Conservation (phyloP, 2,329 filamentous ascomycete genomes). For the Diaporthe australafricana region DNA sequence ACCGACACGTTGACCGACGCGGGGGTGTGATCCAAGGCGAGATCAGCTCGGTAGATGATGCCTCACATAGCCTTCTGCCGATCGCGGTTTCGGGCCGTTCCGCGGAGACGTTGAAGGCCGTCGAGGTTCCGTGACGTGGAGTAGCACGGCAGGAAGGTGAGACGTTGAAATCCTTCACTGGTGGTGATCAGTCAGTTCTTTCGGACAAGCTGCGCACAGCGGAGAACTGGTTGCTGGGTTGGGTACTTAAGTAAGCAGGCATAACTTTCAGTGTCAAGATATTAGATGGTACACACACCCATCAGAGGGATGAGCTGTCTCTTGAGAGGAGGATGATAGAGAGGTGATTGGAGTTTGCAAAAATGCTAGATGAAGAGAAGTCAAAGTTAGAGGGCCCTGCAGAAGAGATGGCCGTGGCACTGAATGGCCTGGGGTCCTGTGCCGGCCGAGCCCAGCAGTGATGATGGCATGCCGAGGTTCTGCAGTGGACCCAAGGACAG, state of each 20-base stretch:
- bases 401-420: background rate
- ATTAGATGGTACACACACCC: background rate
- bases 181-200: background rate
- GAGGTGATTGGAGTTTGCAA: no score
- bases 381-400: background rate
- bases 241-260: background rate
- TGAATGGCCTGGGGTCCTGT: background rate
- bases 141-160: background rate
- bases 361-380: no score
- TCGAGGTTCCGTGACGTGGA: background rate
- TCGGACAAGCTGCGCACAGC: no score
- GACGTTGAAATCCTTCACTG: background rate
- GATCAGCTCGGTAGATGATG: background rate
- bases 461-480: constrained; percentile 13
- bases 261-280: background rate
- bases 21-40: background rate
- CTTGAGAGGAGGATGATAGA: background rate
- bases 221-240: background rate
- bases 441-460: background rate
- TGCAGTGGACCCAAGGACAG: background rate
- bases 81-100: background rate
- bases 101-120: background rate
- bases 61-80: background rate
- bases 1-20: background rate
- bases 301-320: background rate